These are phyloP conservation scores for Thalassiosira exigua DNA, from an alignment of 352 stramenopile genomes.

Conservation along the genomic window DNA sequence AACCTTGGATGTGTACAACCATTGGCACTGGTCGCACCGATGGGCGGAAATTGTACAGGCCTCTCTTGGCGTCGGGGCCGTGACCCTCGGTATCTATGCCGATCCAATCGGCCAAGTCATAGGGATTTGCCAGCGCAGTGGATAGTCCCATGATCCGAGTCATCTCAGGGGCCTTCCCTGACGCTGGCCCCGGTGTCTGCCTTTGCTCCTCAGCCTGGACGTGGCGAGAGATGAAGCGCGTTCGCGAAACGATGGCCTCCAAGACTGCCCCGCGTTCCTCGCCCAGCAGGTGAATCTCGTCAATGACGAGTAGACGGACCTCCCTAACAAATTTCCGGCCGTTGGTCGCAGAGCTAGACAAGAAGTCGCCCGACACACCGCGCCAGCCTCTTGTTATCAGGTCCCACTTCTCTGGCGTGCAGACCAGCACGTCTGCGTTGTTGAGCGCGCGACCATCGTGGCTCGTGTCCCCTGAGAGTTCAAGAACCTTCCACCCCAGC, in stretches of 20 bases:
- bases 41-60: constrained; percentile 94
- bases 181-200: constrained; percentile 13
- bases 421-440: constrained; percentile 95
- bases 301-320: constrained; percentile 91
- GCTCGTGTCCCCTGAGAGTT: constrained; percentile 96
- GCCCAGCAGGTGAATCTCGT: constrained; percentile 98
- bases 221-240: constrained; percentile 86
- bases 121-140: constrained; percentile 95
- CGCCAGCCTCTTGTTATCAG: constrained; percentile 92
- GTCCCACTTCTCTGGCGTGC: constrained; percentile 98
- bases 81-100: constrained; percentile 85
- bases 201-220: constrained; percentile 56
- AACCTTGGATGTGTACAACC: constrained; percentile 96
- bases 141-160: constrained; percentile 95
- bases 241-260: constrained; percentile 93
- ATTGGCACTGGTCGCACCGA: constrained; percentile 96
- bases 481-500: constrained; percentile 89
- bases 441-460: constrained; percentile 92
- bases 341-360: constrained; percentile 73
- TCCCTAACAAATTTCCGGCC: constrained; percentile 80
- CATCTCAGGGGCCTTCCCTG: constrained; percentile 43
- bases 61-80: constrained; percentile 55
- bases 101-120: constrained; percentile 96
- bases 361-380: constrained; percentile 81
- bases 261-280: constrained; percentile 92